Conservation (phyloP, 2,329 filamentous ascomycete species). For the Aspergillus candidus region DNA sequence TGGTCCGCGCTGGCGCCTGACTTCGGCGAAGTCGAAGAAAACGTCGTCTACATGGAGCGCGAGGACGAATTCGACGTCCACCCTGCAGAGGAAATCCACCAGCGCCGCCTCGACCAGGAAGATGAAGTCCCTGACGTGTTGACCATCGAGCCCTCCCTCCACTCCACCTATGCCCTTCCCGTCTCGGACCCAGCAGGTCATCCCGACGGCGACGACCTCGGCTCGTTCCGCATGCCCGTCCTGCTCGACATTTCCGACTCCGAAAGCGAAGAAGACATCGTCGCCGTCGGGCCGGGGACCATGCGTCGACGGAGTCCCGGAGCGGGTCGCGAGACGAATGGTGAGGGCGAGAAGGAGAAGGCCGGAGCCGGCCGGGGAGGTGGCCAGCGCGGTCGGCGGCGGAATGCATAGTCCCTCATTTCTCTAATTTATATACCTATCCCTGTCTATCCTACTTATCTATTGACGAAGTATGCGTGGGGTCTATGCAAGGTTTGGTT, state of each 20-base stretch:
- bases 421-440: neutral
- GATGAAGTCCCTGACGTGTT: conserved; percentile 91
- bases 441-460: neutral
- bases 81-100: conserved; percentile 87
- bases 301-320: conserved; percentile 81
- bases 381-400: conserved; percentile 27
- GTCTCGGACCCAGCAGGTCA: too few species aligned
- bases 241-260: conserved; percentile 88
- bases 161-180: too few species aligned
- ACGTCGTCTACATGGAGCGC: conserved; percentile 89
- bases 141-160: conserved; percentile 55
- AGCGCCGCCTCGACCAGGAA: conserved; percentile 80
- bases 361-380: conserved; percentile 18
- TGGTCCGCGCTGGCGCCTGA: conserved; percentile 97
- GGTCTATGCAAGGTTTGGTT: too few species aligned
- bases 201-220: conserved; percentile 47
- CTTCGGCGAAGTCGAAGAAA: conserved; percentile 96
- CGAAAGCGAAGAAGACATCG: conserved; percentile 86
- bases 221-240: conserved; percentile 83
- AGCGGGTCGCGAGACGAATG: conserved; percentile 60
- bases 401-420: conserved; percentile 14
- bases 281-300: conserved; percentile 65
- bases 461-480: too few species aligned
- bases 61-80: conserved; percentile 99
- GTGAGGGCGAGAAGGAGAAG: conserved; percentile 25